Base-by-base conservation (phyloP, 2,329 filamentous ascomycete species). In the Bipolaris bicolor region DNA sequence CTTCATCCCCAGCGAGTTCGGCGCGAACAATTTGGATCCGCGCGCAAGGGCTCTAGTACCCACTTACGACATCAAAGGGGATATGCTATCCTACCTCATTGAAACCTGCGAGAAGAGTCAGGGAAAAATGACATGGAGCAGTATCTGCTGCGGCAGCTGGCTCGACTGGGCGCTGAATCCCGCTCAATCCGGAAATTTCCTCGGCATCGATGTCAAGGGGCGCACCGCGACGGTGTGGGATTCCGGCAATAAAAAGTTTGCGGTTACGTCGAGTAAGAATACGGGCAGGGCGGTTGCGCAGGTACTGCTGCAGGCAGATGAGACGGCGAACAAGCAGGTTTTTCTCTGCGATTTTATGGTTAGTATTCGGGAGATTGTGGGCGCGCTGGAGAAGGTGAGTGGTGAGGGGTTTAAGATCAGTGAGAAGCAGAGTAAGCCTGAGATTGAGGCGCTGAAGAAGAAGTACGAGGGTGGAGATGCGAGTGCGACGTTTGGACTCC, bases 1-100 rank as follows among this genome's bases (percentile, higher is more conserved):
- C 22, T 73, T 79, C 59, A 71, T 80, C 34, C 78, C 78, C 1
- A 69, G 68, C 6, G 78, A 79, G 55, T 80, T 73, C 57, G 77
- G 77, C 49, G 63, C 69, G 33, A 72, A 80, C 52, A 71, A 74
- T n/a, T 58, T 65, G 5, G 76, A 78, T 57, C 61, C 67, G 0
- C 64, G 68, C 2, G 64, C 70, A 1, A 52, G 62, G 3, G 57
- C 49, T 1, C 54, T 80, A 5, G 62, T 64, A 20, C 78, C 78
- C 0, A 72, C 78, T 6, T 80, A 72, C 57, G 61, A 61, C 7
- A 62, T 59, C 22, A 81, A 80, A 57, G 68, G 71, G 11, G 58
- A 65, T 39, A 72, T 72, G 39, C 64, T 73, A 10, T 62, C 76
- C 29, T 77, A 80, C 56, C 62, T 79, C 7, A 60, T 67, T 16